Percentiles rank a stretch among this genome's conserved stretches.
These are phyloP conservation scores for Forsythia suspensa DNA, from an alignment of 257 asterid genomes.

Conservation along the genomic window DNA sequence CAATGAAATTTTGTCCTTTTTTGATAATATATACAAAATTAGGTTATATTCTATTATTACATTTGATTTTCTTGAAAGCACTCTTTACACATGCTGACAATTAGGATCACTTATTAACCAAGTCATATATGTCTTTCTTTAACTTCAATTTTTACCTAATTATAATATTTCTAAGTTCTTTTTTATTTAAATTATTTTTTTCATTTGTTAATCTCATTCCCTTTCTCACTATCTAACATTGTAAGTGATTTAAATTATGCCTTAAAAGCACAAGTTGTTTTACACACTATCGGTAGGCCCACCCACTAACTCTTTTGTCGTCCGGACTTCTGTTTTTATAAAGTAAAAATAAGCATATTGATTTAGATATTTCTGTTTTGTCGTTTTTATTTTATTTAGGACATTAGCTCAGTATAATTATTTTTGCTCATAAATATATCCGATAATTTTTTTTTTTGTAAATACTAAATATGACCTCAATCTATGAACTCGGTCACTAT, in stretches of 20 bases:
- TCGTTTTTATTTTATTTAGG: neutral
- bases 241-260: neutral
- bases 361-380: slow-evolving; percentile 17
- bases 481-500: neutral
- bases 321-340: neutral
- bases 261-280: neutral
- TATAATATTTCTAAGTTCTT: neutral
- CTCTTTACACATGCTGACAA: neutral
- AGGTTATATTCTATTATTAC: neutral
- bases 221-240: too few species aligned
- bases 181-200: neutral
- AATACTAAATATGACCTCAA: too few species aligned
- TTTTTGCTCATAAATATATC: neutral
- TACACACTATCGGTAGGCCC: neutral
- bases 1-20: neutral
- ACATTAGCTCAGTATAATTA: slow-evolving; percentile 22
- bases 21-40: neutral
- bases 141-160: neutral
- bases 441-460: too few species aligned
- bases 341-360: slow-evolving; percentile 22
- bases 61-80: neutral
- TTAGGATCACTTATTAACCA: neutral
- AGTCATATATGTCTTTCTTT: neutral
- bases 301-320: too few species aligned
- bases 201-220: neutral